These are phyloP conservation scores for Corylus americana DNA, from an alignment of 306 rosid species.

Conservation along the genomic window DNA sequence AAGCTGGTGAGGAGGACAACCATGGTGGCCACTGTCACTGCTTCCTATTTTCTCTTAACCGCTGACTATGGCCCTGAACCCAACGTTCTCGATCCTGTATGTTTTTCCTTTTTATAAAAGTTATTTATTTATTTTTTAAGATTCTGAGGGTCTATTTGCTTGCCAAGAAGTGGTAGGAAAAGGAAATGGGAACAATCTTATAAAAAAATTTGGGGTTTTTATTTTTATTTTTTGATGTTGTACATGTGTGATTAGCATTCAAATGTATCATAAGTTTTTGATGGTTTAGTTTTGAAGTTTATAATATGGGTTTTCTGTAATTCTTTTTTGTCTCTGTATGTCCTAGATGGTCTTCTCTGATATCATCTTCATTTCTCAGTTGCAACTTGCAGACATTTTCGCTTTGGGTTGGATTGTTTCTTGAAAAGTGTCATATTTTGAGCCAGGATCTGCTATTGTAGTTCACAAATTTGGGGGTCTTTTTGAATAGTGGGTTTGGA, in stretches of 20 bases:
- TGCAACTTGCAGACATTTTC: neutral
- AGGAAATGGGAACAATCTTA: neutral
- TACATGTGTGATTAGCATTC: neutral
- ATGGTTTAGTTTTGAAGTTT: constrained; percentile 16
- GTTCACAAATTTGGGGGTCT: neutral
- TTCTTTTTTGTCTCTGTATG: neutral
- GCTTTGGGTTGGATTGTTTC: neutral
- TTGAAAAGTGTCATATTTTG: neutral
- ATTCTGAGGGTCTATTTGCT: neutral
- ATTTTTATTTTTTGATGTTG: neutral
- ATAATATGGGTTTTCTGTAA: neutral
- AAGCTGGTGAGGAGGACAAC: constrained; percentile 72
- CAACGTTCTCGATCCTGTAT: constrained; percentile 85
- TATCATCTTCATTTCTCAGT: neutral
- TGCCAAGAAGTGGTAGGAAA: neutral
- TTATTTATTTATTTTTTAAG: neutral
- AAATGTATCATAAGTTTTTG: neutral
- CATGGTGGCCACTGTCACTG: constrained; percentile 65
- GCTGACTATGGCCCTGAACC: constrained; percentile 85
- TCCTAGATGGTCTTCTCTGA: neutral
- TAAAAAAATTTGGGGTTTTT: neutral
- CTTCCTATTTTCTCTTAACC: constrained; percentile 88
- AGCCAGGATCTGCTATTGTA: neutral
- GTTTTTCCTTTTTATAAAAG: constrained; percentile 10
- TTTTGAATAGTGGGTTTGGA: neutral